Evolutionary conservation across 1,139 yeast genomes (phyloP).

Genomic region (Magnusiomyces suaveolens): DNA sequence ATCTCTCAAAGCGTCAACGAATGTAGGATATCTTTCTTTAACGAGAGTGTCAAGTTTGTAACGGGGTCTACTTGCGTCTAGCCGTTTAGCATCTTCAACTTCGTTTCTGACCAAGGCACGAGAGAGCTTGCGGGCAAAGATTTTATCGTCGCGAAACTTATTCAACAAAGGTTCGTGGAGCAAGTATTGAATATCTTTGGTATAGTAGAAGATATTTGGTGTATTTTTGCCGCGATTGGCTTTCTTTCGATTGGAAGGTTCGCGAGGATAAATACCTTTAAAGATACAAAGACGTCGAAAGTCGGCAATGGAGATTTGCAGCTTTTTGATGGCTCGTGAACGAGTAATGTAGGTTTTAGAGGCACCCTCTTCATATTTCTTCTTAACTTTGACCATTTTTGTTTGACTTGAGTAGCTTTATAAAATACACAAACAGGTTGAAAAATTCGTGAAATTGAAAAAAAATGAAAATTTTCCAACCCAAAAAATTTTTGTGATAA

Average conservation of each 20-base stretch:
- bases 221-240: conserved; percentile 97
- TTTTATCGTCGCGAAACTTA: conserved; percentile 91
- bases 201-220: conserved; percentile 87
- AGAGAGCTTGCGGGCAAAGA: conserved; percentile 83
- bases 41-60: conserved; percentile 84
- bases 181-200: conserved; percentile 88
- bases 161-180: conserved; percentile 90
- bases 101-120: conserved; percentile 90
- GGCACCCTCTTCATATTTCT: conserved; percentile 5
- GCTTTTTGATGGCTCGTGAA: conserved; percentile 86
- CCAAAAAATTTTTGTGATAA: too few relatives aligned
- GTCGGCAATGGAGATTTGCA: conserved; percentile 91
- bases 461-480: too few relatives aligned
- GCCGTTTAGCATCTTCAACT: conserved; percentile 73
- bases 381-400: conserved; percentile 12
- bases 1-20: conserved; percentile 84
- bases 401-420: neutral
- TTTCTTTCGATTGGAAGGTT: conserved; percentile 90
- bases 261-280: conserved; percentile 87
- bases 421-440: too few relatives aligned
- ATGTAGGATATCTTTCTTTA: conserved; percentile 92
- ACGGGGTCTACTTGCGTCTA: conserved; percentile 71
- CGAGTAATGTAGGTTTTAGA: conserved; percentile 68
- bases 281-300: conserved; percentile 95
- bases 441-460: too few relatives aligned